phyloP scores from a whole-genome alignment of 345 rosid genomes.

The Linum tenue region DNA sequence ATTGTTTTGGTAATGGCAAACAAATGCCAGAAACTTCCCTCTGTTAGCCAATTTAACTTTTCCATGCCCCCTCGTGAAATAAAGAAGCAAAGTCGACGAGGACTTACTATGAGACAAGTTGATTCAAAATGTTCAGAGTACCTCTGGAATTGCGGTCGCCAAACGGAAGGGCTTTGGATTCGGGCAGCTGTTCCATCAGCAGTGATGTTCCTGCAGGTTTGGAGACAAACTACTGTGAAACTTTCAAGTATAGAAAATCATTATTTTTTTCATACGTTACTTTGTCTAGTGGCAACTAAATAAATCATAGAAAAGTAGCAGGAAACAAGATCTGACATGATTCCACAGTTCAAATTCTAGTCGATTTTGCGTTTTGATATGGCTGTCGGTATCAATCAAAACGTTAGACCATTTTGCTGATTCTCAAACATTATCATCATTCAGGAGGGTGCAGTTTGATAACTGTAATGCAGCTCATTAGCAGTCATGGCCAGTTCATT shows the following conservation, averaged over 20 bases:
- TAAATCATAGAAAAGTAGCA: conserved; percentile 4
- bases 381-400: conserved; percentile 12
- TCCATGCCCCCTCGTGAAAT: not conserved
- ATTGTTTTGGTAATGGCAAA: not conserved
- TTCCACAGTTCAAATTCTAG: conserved; percentile 15
- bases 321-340: conserved; percentile 31
- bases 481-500: not conserved
- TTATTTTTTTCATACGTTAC: not conserved
- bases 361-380: conserved; percentile 14
- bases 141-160: not conserved
- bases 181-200: not conserved
- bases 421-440: not conserved
- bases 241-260: not conserved
- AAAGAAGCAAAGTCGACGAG: not conserved
- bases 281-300: not conserved
- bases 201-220: conserved; percentile 5
- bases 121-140: too few species aligned
- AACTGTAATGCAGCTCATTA: not conserved
- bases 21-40: not conserved
- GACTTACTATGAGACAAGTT: too few species aligned
- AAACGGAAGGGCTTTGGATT: not conserved
- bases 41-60: not conserved
- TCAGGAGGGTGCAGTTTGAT: not conserved
- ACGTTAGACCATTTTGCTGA: not conserved
- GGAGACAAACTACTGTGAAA: not conserved